Conservation (phyloP, 768 basidiomycete species). For the Piloderma croceum region DNA sequence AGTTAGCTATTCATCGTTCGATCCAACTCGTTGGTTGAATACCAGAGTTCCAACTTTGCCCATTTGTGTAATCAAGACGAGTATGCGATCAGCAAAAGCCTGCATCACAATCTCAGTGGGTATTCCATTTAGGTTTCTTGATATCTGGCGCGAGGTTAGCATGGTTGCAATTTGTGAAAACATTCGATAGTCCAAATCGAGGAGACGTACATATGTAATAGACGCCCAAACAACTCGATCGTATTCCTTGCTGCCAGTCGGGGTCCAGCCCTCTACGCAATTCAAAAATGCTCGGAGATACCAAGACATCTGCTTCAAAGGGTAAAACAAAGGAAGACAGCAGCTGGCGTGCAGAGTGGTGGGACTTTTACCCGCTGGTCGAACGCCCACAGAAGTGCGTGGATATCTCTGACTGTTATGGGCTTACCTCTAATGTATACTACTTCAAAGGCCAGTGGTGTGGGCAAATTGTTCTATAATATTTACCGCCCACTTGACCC, state of each 20-base stretch:
- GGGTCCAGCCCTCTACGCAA: too few relatives aligned
- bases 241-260: conserved; percentile 18
- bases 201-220: too few relatives aligned
- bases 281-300: conserved; percentile 16
- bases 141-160: conserved; percentile 46
- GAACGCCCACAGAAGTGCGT: conserved; percentile 53
- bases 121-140: conserved; percentile 47
- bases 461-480: conserved; percentile 70
- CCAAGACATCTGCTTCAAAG: conserved; percentile 38
- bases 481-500: conserved; percentile 60
- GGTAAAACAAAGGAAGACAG: conserved; percentile 48
- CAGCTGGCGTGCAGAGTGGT: conserved; percentile 65
- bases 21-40: conserved; percentile 12
- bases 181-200: too few relatives aligned
- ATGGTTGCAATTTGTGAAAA: too few relatives aligned
- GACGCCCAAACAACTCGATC: too few relatives aligned
- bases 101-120: conserved; percentile 76
- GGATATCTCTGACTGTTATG: conserved; percentile 3
- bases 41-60: conserved; percentile 90
- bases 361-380: conserved; percentile 61
- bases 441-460: conserved; percentile 48
- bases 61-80: conserved; percentile 87
- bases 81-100: conserved; percentile 68
- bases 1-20: conserved; percentile 6
- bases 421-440: conserved; percentile 7